Base-by-base conservation (phyloP, 2,329 filamentous ascomycete species). In the Aureobasidium zeae region DNA sequence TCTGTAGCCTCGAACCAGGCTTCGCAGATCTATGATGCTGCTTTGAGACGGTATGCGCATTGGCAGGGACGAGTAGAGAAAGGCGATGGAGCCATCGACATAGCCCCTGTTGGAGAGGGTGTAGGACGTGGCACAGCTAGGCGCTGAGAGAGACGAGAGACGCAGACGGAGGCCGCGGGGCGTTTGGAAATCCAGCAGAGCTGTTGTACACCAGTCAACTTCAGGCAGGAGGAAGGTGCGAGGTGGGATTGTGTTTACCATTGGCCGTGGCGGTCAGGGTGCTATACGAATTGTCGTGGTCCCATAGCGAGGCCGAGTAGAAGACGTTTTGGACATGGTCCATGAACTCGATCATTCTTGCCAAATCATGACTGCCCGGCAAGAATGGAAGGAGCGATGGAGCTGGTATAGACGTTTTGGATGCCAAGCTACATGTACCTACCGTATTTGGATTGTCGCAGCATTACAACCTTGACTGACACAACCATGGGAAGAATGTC, bases 61-160 rank as follows among this genome's bases (percentile, higher is more conserved):
- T 10, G 86, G 80, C 7, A 91, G 72, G 2, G 86, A 94, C 36
- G 87, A 93, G 69, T 94, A 96, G 43, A 98, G 77, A 65, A 96
- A 98, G 11, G 88, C 94, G 46, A 98, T 76, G n/a, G 87, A 94
- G 60, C 91, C 91, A 66, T 96, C 89, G 39, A 98, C 88, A 25
- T 94, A 74, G 48, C 89, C 91, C 12, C 93, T 76, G 30, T 82
- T 93, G 48, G 87, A 86, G 32, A 98, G 76, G 30, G 86, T 83
- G 64, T 98, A 98, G 26, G 87, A 89, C 12, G 88, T 94, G 17
- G 88, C 89, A 56, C 96, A 95, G 62, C 94, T 86, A 7, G 86
- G 82, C 13, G 88, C 88, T 6, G 88, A 86, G 21, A 98, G 80
- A 6, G 91, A 93, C 6, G 89, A 94, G 46, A 96, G 76, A 46